These are phyloP conservation scores for Aspergillus sp. DNA, from an alignment of 2,329 filamentous ascomycete species.

Conservation along the genomic window DNA sequence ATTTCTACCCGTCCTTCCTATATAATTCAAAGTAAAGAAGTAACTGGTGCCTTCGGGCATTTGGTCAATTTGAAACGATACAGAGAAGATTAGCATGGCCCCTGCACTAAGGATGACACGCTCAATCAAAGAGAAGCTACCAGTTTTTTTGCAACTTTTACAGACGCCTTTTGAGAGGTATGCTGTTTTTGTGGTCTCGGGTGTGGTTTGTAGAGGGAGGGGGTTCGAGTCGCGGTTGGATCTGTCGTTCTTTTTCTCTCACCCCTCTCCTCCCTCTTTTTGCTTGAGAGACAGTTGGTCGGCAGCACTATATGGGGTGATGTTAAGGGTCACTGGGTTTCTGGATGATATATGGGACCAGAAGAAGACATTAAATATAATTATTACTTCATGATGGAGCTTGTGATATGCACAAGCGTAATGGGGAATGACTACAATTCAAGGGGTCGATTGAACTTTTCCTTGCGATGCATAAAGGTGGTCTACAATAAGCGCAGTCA, in stretches of 20 bases:
- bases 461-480: too few relatives aligned
- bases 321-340: too few relatives aligned
- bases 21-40: conserved; percentile 27
- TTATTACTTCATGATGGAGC: too few relatives aligned
- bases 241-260: background rate
- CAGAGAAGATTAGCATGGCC: conserved; percentile 83
- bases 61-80: conserved; percentile 70
- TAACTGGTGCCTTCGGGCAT: conserved; percentile 49
- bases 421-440: too few relatives aligned
- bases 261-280: too few relatives aligned
- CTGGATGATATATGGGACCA: too few relatives aligned
- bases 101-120: conserved; percentile 93
- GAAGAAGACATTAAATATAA: too few relatives aligned
- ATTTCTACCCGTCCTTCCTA: background rate
- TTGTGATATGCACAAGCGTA: too few relatives aligned
- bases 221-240: background rate
- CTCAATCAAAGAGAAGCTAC: conserved; percentile 77
- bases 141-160: conserved; percentile 58
- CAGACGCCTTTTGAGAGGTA: conserved; percentile 18
- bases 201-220: background rate
- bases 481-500: too few relatives aligned
- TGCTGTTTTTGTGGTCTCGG: background rate
- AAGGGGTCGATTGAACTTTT: too few relatives aligned
- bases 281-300: too few relatives aligned
- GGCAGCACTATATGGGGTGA: too few relatives aligned